Evolutionary conservation across 371 early-diverging fungal species (phyloP), one percentile per base, ranked within the genome.

Genomic region (Syncephalastrum contaminatum): DNA sequence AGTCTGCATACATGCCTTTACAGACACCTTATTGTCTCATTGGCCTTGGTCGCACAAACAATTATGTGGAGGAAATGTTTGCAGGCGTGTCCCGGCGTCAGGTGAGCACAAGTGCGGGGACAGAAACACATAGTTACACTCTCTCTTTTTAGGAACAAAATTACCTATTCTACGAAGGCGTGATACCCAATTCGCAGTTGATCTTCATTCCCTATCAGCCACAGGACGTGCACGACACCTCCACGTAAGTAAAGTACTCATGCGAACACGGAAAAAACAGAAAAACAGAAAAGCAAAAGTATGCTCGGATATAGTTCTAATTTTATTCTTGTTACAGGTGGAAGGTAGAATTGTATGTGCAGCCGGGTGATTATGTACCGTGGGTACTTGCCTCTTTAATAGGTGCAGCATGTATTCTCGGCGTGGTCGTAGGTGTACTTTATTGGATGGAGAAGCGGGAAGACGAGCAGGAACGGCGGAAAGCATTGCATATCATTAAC

Each of bases 31-130:
- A 92, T 43, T 82, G 83, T 19, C 72, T 92, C 4, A 85, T 94
- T 61, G 97, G 97, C 4, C 80, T 97, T 4, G 96, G 96, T 0
- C 72, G 97, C 56, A 97, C 95, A 2, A 97, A 95, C 70, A 95
- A 95, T 58, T 95, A 97, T 71, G 88, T 97, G 3, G 94, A 95
- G 59, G 88, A 88, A 51, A 75, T 97, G 69, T 90, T 89, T 68
- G 95, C 93, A 0, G 97, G 95, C 3, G 82, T 87, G 2, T 78
- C 90, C 5, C 70, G 87, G 20, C 80, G 88, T 56, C 86, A 88
- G 63, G 74, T 75, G 50, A 59, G 62, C 40, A 1, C 15, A 15
- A 18, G 14, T 48, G 12, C n/a, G 13, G 30, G 22, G 20, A 48
- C 16, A 48, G 18, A 6, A n/a, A 16, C 22, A 6, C 18, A 8